Percentiles rank a stretch among this genome's conserved stretches.
Conservation (phyloP, 371 early-diverging fungal species). For the Lichtheimia ramosa region DNA sequence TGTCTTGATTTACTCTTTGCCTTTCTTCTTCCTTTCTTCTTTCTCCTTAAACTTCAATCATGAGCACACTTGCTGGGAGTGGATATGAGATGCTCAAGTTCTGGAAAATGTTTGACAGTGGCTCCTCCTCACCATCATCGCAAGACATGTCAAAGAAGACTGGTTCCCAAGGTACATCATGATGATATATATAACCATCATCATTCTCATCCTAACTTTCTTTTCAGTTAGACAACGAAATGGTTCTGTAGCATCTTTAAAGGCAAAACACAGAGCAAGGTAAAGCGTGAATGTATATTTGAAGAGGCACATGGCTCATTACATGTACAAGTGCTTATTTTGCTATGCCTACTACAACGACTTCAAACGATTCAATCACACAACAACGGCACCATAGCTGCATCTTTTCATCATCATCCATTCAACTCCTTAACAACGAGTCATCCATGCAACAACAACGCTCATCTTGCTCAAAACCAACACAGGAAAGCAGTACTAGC, state of each 20-base stretch:
- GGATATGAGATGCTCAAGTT: background rate
- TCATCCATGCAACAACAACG: background rate
- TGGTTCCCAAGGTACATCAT: background rate
- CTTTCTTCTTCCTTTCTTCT: too few species aligned
- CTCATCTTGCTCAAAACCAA: background rate
- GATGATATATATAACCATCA: background rate
- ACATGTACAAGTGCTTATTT: background rate
- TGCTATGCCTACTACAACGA: background rate
- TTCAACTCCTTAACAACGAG: background rate
- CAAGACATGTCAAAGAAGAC: background rate
- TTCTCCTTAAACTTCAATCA: too few species aligned
- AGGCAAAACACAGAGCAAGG: too few species aligned
- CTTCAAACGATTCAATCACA: background rate
- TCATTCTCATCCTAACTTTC: background rate
- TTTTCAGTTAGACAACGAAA: too few species aligned
- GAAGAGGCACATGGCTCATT: too few species aligned
- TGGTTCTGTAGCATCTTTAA: too few species aligned
- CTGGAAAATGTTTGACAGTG: background rate
- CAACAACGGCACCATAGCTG: background rate
- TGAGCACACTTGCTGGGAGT: too few species aligned
- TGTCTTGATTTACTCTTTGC: too few species aligned
- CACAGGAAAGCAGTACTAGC: background rate
- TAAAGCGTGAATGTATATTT: too few species aligned
- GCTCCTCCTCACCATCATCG: too few species aligned
- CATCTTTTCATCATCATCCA: background rate